Percentiles rank a stretch among this genome's conserved stretches.
phyloP scores from a whole-genome alignment of 305 asterid species.

The Rubia peregrina region DNA sequence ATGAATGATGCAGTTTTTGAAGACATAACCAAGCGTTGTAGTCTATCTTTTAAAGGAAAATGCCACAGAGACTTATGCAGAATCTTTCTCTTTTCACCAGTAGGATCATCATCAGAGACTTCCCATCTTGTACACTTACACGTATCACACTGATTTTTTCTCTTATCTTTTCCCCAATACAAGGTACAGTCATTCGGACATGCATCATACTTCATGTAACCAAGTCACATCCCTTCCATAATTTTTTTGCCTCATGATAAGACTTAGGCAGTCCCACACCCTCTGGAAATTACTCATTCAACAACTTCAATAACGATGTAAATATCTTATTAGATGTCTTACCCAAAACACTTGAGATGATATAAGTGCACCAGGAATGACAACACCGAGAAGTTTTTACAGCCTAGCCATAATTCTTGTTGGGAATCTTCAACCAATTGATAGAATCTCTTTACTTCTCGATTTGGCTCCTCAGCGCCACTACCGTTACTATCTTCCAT shows the following conservation, averaged over 20 bases:
- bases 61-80: too few species aligned
- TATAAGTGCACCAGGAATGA: conserved; percentile 8
- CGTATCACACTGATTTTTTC: too few species aligned
- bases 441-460: conserved; percentile 11
- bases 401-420: conserved; percentile 1
- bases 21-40: too few species aligned
- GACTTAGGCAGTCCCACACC: neutral
- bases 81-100: too few species aligned
- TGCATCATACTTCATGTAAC: neutral
- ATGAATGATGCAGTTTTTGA: too few species aligned
- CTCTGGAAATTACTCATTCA: neutral
- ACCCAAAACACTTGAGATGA: conserved; percentile 11
- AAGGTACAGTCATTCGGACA: neutral
- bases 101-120: too few species aligned
- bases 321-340: conserved; percentile 1
- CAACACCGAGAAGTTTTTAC: conserved; percentile 11
- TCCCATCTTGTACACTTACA: too few species aligned
- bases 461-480: conserved; percentile 8
- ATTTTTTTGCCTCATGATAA: neutral
- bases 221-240: too few species aligned
- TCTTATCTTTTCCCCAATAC: neutral
- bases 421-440: conserved; percentile 12
- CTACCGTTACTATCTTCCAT: neutral
- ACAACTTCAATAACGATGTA: neutral
- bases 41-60: too few species aligned